Conservation (phyloP, 345 rosid genomes). For the Acer saccharum region DNA sequence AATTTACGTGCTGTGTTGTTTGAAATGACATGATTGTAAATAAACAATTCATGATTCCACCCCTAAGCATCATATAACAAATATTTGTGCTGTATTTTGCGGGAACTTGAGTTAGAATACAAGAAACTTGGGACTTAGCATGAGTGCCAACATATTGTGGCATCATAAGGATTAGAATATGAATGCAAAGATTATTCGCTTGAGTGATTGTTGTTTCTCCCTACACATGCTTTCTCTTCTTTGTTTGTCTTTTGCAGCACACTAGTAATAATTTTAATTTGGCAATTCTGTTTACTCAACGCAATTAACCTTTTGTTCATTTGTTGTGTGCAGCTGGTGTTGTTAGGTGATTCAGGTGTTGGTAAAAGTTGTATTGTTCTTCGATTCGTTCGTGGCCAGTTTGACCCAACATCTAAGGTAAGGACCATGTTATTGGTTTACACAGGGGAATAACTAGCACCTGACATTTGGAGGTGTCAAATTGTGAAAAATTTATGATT, state of each 20-base stretch:
- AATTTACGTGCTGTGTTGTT: no score
- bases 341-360: conserved; percentile 97
- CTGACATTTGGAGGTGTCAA: neutral
- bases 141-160: no score
- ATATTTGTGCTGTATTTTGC: no score
- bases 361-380: conserved; percentile 99
- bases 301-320: conserved; percentile 20
- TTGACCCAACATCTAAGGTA: conserved; percentile 96
- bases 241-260: neutral
- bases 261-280: neutral
- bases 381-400: conserved; percentile 98
- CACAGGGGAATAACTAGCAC: neutral
- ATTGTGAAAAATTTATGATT: neutral
- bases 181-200: neutral
- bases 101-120: no score
- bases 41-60: neutral
- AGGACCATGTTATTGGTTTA: conserved; percentile 4
- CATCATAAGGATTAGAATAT: no score
- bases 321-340: conserved; percentile 63
- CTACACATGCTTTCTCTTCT: neutral
- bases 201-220: neutral
- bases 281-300: neutral
- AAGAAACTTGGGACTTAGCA: no score
- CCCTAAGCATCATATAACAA: no score
- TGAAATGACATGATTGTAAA: no score